phyloP scores from a whole-genome alignment of 202 grass and related monocot genomes.

The Digitaria exilis region DNA sequence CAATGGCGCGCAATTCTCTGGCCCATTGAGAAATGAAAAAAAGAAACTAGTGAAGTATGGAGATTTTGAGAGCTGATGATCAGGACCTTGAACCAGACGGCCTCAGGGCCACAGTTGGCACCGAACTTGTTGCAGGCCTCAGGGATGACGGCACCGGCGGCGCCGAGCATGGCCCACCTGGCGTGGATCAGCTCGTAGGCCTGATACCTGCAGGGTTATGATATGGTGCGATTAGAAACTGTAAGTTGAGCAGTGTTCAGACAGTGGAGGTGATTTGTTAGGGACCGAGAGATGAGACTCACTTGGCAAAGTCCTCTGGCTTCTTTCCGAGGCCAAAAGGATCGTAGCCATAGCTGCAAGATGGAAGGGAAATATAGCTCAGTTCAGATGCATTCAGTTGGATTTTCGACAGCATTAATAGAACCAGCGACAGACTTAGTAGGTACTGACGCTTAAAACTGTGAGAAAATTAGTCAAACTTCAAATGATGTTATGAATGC shows the following conservation, averaged over 20 bases:
- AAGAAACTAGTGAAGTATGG: not conserved
- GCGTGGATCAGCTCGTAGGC: slow-evolving; percentile 97
- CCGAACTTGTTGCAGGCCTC: slow-evolving; percentile 98
- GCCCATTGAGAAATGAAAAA: too few species aligned
- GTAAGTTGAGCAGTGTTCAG: not conserved
- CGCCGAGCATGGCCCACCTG: slow-evolving; percentile 98
- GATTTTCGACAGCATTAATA: slow-evolving; percentile 6
- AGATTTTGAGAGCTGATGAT: not conserved
- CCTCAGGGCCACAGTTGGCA: slow-evolving; percentile 94
- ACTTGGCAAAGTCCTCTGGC: slow-evolving; percentile 91
- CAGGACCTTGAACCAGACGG: slow-evolving; percentile 97
- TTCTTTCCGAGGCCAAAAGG: slow-evolving; percentile 99
- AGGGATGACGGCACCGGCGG: slow-evolving; percentile 92
- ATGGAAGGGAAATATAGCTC: slow-evolving; percentile 18
- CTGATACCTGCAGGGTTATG: slow-evolving; percentile 69
- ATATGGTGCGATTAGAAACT: not conserved
- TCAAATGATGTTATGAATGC: not conserved
- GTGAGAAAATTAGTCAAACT: not conserved
- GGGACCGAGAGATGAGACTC: slow-evolving; percentile 28
- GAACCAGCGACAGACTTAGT: not conserved
- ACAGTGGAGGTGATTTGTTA: slow-evolving; percentile 23
- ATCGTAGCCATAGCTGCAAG: slow-evolving; percentile 92
- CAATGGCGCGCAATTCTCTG: not conserved
- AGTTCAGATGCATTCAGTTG: slow-evolving; percentile 13
- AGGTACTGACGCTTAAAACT: not conserved